Base-by-base conservation (phyloP, 768 basidiomycete genomes). In the Leccinum fibrillosum region DNA sequence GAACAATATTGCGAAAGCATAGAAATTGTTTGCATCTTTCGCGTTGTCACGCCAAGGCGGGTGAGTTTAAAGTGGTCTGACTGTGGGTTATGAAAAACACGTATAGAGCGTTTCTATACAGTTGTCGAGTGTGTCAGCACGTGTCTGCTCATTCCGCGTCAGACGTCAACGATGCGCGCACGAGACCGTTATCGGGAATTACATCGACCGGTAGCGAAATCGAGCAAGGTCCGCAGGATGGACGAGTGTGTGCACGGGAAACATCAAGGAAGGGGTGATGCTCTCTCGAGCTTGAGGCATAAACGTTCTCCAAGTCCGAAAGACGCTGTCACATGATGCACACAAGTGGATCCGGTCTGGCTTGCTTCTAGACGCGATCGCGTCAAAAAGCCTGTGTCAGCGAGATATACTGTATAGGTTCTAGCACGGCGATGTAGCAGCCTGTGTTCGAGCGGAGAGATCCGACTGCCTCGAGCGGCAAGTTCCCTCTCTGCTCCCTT, bases 121-220 rank as follows among this genome's bases (percentile, higher is more conserved):
- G 37, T 39, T 42, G 49, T 62, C 12, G 54, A 55, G 55, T 53
- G 57, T 25, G 57, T 25, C 25, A 50, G 64, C 52, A 68, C 49
- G 21, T 62, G 47, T 57, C 60, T 51, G 2, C 26, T 44, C 52
- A 23, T 30, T 50, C 52, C 49, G 44, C 12, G 49, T 44, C 57
- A 57, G 44, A 51, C 53, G 56, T 64, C 19, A 59, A 66, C 49
- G 59, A 61, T 58, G 63, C 23, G 35, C 50, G 42, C 60, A 58
- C 52, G 64, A 57, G 68, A 66, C 62, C 51, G 44, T 52, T 54
- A 58, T 51, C 69, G 69, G 68, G 66, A 69, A 69, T 66, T 68
- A 57, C 49, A 35, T 35, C 13, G 23, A 15, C 47, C 25, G 57
- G 63, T 68, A 58, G 57, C 59, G 44, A 53, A 42, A 52, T 49